Base-by-base conservation (phyloP, 2,329 filamentous ascomycete genomes). In the Pseudopyricularia javanii region DNA sequence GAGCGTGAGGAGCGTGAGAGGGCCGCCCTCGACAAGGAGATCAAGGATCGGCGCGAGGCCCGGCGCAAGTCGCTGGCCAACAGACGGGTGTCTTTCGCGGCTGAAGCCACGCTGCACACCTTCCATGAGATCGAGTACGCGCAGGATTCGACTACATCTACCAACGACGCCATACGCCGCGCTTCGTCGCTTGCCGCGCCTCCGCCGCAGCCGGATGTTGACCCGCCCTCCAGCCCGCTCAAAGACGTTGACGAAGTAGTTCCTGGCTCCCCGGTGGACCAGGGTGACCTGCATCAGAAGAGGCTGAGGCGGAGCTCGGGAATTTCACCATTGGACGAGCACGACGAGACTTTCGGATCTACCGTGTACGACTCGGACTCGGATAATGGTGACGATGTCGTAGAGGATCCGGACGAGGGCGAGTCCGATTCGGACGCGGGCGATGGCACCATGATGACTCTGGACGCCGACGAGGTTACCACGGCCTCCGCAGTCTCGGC, bases 101-200 rank as follows among this genome's bases (percentile, higher is more conserved):
- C 93, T 1, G 93, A 98, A 69, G 93, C 93, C 12, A 98, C 93
- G 3, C 76, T 98, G 34, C 93, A 98, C 65, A 98, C 93, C 0
- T 97, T 95, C 77, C 91, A 97, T 63, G 91, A 93, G 53, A 81
- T 96, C 47, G 91, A 97, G 63, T 86, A 91, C 57, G 78, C 83
- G 64, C 89, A 91, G 62, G 91, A 96, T 64, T 88, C 88, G 20
- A 94, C 90, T 1, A 86, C 85, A 7, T 86, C 86, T 0, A 86
- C 83, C 1, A n/a, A n/a, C n/a, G 87, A 91, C 57, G 82, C 83
- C 11, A 88, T 83, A 15, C 87, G 86, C 12, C 75, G 88, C 59
- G 79, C 87, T 56, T 81, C 83, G 51, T 93, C 89, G 3, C 80
- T 78, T 14, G 65, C 78, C 30, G 72, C 64, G 1, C 62, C 63